Base-by-base conservation (phyloP, 768 basidiomycete species). In the Lactarius trivialis region DNA sequence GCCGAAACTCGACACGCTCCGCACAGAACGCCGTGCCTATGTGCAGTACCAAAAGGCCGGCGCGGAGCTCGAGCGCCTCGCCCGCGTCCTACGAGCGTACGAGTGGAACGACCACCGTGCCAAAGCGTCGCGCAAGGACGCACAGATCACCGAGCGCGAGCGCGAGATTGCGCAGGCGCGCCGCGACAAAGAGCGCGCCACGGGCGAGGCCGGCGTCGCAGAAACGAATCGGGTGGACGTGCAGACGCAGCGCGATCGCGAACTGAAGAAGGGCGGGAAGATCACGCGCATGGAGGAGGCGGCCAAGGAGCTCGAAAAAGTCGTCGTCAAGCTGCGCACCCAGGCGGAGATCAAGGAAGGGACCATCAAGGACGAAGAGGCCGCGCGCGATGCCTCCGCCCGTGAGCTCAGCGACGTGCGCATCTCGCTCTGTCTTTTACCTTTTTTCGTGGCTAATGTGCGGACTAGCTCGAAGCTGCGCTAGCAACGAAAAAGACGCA, bases 201-300 rank as follows among this genome's bases (percentile, higher is more conserved):
- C 72, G 43, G 78, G 78, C 54, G 89, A 90, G 59, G 74, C 76
- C 28, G 78, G 80, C 56, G 81, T 78, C 0, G 86, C 88, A 9
- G 90, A 94, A 74, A 83, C 80, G 66, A 86, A 88, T 64, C 72
- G 81, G 49, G 76, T 74, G 43, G 79, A 81, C 21, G 89, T 98
- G 26, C 80, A 83, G 62, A 84, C 84, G 75, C 83, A 85, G 71
- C 77, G 93, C 32, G 91, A 98, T 56, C 84, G 84, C 67, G 97
- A 99, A 74, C 79, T 94, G 72, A 85, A 84, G 70, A 98, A 97
- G 71, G 95, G 93, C 1, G 97, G 97, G 1, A 97, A 89, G 75
- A 78, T 95, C 67, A 91, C 89, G 73, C 86, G 86, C 65, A 76
- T 96, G 66, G 89, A 94, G 68, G 90, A 91, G 37, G 82, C 86